A percentile compares a stretch with the other conserved stretches of the same genome.
Evolutionary conservation across 805 yeast species (phyloP).

Genomic region (Candida loeiensis): DNA sequence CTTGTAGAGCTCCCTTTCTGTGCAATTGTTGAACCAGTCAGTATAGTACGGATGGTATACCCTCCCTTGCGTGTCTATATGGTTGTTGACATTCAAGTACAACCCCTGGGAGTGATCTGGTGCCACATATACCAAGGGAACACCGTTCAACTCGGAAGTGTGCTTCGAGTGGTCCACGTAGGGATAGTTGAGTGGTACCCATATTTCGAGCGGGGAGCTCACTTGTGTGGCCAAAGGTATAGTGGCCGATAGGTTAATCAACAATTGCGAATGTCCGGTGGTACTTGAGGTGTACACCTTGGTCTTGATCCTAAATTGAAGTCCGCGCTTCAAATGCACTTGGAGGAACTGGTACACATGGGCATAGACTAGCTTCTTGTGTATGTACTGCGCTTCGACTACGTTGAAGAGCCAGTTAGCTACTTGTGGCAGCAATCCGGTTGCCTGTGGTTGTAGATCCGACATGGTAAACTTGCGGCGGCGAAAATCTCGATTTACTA

Average conservation of each 20-base stretch:
- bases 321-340: slow-evolving; percentile 34
- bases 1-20: slow-evolving; percentile 7
- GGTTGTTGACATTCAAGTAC: slow-evolving; percentile 53
- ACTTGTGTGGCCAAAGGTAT: slow-evolving; percentile 31
- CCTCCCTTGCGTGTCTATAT: slow-evolving; percentile 67
- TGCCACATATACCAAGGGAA: slow-evolving; percentile 65
- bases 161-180: slow-evolving; percentile 3
- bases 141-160: slow-evolving; percentile 23
- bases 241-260: slow-evolving; percentile 64
- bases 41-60: slow-evolving; percentile 66
- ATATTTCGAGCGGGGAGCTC: slow-evolving; percentile 55
- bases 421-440: slow-evolving; percentile 20
- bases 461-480: neutral
- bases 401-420: slow-evolving; percentile 41
- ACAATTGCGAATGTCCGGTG: slow-evolving; percentile 55
- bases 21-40: slow-evolving; percentile 44
- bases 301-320: slow-evolving; percentile 63
- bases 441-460: neutral
- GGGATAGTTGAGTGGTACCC: slow-evolving; percentile 79
- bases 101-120: slow-evolving; percentile 46
- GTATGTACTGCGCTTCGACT: slow-evolving; percentile 49
- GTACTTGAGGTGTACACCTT: slow-evolving; percentile 46
- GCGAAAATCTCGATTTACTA: slow-evolving; percentile 1
- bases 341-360: slow-evolving; percentile 58
- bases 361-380: slow-evolving; percentile 57